Evolutionary conservation across 371 early-diverging fungal species (phyloP), one percentile per base, ranked within the genome.

Genomic region (Mortierella sp.): DNA sequence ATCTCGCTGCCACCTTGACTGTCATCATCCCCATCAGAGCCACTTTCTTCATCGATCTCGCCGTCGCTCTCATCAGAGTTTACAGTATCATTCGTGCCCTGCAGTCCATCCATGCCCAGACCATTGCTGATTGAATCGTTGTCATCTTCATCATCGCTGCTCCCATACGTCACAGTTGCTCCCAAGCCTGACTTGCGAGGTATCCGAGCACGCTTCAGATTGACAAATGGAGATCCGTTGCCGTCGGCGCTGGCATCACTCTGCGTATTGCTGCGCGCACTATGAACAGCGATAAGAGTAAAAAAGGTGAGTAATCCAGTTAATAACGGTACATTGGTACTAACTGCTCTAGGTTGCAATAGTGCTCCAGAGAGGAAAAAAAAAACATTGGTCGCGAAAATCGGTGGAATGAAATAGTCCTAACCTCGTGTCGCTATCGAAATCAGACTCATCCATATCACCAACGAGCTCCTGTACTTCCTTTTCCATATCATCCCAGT

Each of bases 391-490:
- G n/a, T 20, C 49, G 5, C n/a, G 49, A 20, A 20, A 49, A 20
- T 49, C 9, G 43, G 43, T 30, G 30, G 30, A 30, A 39, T 39
- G 39, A 49, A 47, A 47, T 10, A 55, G 22, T 80, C 79, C 70
- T 84, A 66, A 78, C 77, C 80, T 74, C 63, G 77, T 70, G 20
- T 76, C 86, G 66, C 89, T 87, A 45, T 86, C 84, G 57, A 86
- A 71, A 58, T 90, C 88, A 39, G 88, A 87, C 18, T 89, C 91
- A 66, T 87, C 75, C 58, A 80, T 39, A 65, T 88, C 74, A 86
- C 86, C 89, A 39, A 89, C 75, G 32, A 84, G 83, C n/a, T 90
- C 90, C 54, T 91, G 89, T 6, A 90, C 87, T 69, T 90, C 91
- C 68, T 86, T 79, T 43, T 87, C 87, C 35, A 86, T 80, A 58